Evolutionary conservation across 257 asterid species (phyloP).

Genomic region (Solanum chiquidenum): DNA sequence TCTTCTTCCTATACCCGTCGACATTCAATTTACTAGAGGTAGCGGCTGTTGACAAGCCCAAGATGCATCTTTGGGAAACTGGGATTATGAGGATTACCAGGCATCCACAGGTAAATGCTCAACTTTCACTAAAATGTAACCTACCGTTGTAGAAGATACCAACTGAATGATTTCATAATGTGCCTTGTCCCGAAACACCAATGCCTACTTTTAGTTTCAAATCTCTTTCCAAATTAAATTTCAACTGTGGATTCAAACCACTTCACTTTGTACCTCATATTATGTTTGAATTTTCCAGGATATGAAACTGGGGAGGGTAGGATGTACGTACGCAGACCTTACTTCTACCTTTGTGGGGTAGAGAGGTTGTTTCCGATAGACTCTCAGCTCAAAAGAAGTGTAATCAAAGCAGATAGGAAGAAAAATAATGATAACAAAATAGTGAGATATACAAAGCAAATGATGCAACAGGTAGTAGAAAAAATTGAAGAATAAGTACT

Average conservation of each 20-base stretch:
- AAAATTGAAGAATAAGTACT: not conserved
- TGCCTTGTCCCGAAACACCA: not conserved
- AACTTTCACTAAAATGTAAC: not conserved
- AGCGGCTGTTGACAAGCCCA: conserved; percentile 97
- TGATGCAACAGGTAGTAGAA: not conserved
- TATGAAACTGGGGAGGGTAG: not conserved
- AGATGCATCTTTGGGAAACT: conserved; percentile 99
- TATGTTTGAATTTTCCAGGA: not conserved
- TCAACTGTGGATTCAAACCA: not conserved
- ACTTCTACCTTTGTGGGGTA: not conserved
- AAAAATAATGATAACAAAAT: not conserved
- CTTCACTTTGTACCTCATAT: not conserved
- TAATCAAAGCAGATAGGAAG: not conserved
- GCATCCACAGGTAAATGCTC: conserved; percentile 82
- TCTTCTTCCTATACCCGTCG: conserved; percentile 85
- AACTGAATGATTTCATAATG: not conserved
- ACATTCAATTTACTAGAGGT: conserved; percentile 92
- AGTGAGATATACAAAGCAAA: not conserved
- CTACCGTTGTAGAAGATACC: not conserved
- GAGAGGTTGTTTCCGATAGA: not conserved
- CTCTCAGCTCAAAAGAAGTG: not conserved
- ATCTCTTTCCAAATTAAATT: not conserved
- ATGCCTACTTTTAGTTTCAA: not conserved
- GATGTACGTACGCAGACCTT: not conserved
- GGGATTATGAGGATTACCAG: conserved; percentile 96